Base-by-base conservation (phyloP, 345 rosid genomes). In the Syzygium oleosum region DNA sequence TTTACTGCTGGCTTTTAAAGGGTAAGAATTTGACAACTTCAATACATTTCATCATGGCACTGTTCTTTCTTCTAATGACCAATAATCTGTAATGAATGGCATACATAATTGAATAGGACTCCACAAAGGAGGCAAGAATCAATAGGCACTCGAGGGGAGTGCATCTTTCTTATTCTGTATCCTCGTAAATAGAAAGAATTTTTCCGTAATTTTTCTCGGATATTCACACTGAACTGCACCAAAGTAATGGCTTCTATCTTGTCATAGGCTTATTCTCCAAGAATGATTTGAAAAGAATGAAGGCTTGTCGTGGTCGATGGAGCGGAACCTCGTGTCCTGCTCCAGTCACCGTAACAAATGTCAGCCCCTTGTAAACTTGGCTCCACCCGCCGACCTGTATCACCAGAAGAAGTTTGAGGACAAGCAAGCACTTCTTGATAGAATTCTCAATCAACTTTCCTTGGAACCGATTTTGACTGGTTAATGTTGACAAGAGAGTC, bases 311-410 rank as follows among this genome's bases (percentile, higher is more conserved):
- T 7, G 99, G 98, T 34, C 96, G 94, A 86, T 89, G 98, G 51
- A 96, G 92, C 0, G 99, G 99, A 87, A 96, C 99, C 89, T 97
- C 99, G 29, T 97, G 99, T 78, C 99, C 99, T 51, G 99, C 99
- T 88, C 99, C 99, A 13, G 89, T 92, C 27, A 97, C 95, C 31
- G 99, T 93, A 7, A 97, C 97, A 29, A 96, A 89, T 19, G 99
- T 95, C 89, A 97, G 93, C 54, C 99, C 99, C 91, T 90, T 85
- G 91, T 96, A 97, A 52, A 91, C 95, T 93, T 97, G 99, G 95
- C 99, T 95, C 99, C 99, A 96, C 25, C 99, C 99, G 23, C 98
- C 99, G 87, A 95, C 99, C 99, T 97, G 80, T 38, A 88, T 61
- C 73, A 73, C 54, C n/a, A 51, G 5, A 85, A 46, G 52, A 73